Percentiles rank a stretch among this genome's conserved stretches.
Conservation (phyloP, 1,139 yeast species). For the Sugiyamaella paludigena region DNA sequence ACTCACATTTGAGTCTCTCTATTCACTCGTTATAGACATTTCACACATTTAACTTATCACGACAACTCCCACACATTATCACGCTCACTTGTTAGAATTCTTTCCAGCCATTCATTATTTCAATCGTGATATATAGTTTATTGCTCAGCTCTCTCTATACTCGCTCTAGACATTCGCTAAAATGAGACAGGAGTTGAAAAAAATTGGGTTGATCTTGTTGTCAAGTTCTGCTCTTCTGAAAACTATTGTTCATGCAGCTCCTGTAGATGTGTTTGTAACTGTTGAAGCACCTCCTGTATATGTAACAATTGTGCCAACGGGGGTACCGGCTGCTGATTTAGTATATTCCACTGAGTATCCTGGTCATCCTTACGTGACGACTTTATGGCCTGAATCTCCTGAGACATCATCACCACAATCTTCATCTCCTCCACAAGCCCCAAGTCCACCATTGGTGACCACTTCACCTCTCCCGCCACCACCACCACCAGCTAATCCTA, state of each 20-base stretch:
- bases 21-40: no score
- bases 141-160: neutral
- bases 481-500: slow-evolving; percentile 3
- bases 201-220: slow-evolving; percentile 3
- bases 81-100: no score
- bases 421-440: slow-evolving; percentile 11
- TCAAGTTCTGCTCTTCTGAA: slow-evolving; percentile 3
- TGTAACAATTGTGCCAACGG: slow-evolving; percentile 22
- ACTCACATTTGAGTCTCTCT: no score
- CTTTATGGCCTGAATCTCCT: slow-evolving; percentile 15
- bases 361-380: slow-evolving; percentile 11
- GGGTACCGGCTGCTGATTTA: slow-evolving; percentile 15
- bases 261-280: slow-evolving; percentile 21
- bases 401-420: slow-evolving; percentile 11
- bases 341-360: slow-evolving; percentile 12
- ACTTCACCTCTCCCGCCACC: slow-evolving; percentile 17
- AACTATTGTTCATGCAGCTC: slow-evolving; percentile 11
- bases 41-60: no score
- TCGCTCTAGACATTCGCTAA: neutral
- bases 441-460: slow-evolving; percentile 7
- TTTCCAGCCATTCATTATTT: neutral
- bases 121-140: neutral
- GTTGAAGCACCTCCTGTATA: slow-evolving; percentile 24
- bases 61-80: no score
- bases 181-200: slow-evolving; percentile 5